A percentile compares a stretch with the other conserved stretches of the same genome.
phyloP scores from a whole-genome alignment of 306 rosid species.

The Inga leiocalycina region DNA sequence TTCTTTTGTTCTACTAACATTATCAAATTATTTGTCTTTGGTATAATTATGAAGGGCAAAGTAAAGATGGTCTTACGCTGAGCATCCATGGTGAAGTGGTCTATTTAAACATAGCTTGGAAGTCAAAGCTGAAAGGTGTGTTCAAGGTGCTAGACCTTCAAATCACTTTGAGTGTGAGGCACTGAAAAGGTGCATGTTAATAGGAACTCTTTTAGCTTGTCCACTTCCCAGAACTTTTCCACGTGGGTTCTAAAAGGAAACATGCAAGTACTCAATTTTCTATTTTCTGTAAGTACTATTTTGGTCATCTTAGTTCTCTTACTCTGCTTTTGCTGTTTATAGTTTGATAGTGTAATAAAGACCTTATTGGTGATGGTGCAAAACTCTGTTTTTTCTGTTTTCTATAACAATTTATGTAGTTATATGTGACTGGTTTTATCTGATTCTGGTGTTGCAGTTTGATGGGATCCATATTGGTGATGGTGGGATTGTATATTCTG shows the following conservation, averaged over 20 bases:
- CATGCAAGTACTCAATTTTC: slow-evolving; percentile 54
- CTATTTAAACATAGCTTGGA: background rate
- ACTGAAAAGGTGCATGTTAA: background rate
- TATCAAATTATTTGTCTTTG: background rate
- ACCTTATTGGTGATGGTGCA: no score
- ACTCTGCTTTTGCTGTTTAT: no score
- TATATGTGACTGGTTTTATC: background rate
- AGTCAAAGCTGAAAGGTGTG: background rate
- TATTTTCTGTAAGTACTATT: slow-evolving; percentile 63
- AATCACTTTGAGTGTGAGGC: background rate
- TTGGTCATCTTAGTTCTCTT: no score
- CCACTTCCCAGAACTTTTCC: no score
- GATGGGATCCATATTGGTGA: slow-evolving; percentile 70
- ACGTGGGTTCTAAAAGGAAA: slow-evolving; percentile 35
- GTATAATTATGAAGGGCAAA: background rate
- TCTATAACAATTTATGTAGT: no score
- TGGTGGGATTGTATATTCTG: no score
- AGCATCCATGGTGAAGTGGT: background rate
- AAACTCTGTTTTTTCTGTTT: no score
- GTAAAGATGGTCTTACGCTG: slow-evolving; percentile 5
- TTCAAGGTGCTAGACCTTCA: background rate
- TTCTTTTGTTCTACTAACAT: background rate
- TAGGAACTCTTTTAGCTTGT: no score
- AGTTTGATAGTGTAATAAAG: no score
- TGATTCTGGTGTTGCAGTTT: slow-evolving; percentile 38